Percentiles rank a stretch among this genome's conserved stretches.
Evolutionary conservation across 257 asterid genomes (phyloP).

Genomic region (Solanum paucissectum): DNA sequence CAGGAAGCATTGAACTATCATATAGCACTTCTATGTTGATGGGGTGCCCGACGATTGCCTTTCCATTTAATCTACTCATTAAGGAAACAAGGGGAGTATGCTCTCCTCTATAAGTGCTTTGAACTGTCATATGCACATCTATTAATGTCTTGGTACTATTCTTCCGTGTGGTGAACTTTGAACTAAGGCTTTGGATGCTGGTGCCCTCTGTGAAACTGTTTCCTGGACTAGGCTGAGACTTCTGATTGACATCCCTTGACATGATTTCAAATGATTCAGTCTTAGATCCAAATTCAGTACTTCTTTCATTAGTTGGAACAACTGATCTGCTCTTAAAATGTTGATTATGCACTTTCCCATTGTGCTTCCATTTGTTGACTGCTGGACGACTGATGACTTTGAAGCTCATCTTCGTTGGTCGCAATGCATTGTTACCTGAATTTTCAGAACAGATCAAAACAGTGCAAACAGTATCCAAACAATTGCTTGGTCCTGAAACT

Average conservation of each 20-base stretch:
- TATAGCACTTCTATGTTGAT: constrained; percentile 26
- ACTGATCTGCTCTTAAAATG: not conserved
- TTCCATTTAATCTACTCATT: constrained; percentile 28
- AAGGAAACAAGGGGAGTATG: constrained; percentile 44
- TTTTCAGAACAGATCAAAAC: not conserved
- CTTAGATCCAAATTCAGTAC: not conserved
- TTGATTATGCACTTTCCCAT: not conserved
- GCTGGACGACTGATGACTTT: constrained; percentile 9
- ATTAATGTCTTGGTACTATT: constrained; percentile 8
- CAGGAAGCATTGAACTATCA: constrained; percentile 1
- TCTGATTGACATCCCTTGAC: constrained; percentile 1
- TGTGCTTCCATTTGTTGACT: constrained; percentile 3
- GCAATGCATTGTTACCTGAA: not conserved
- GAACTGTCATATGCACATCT: constrained; percentile 39
- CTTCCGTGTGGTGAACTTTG: not conserved
- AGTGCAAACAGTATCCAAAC: not conserved
- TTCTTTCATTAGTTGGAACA: constrained; percentile 1
- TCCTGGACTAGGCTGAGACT: not conserved
- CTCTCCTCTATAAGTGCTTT: constrained; percentile 20
- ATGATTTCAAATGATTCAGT: constrained; percentile 4
- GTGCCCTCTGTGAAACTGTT: not conserved
- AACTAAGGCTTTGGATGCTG: not conserved
- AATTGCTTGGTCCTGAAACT: not conserved
- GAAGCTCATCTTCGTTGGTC: not conserved
- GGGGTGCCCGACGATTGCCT: constrained; percentile 50